A percentile compares a stretch with the other conserved stretches of the same genome.
Conservation (phyloP, 805 yeast species). For the Suhomyces tanzawaensis region DNA sequence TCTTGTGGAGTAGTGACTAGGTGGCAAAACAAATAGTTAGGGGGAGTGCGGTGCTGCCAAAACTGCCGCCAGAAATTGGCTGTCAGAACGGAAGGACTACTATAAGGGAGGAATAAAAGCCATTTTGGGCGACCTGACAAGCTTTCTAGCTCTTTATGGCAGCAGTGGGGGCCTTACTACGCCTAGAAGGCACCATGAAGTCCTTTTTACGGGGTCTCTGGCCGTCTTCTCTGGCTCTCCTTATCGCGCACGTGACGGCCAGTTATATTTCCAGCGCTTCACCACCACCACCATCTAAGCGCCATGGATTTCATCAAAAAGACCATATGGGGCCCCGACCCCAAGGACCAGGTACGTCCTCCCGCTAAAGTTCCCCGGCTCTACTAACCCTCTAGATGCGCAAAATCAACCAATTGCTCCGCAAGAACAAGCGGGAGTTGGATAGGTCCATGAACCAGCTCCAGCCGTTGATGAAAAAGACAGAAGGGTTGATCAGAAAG, state of each 20-base stretch:
- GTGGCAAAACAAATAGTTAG: background rate
- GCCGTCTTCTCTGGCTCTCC: background rate
- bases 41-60: background rate
- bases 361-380: too few species aligned
- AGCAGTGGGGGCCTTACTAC: too few species aligned
- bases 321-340: slow-evolving; percentile 96
- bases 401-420: slow-evolving; percentile 71
- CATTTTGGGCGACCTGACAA: too few species aligned
- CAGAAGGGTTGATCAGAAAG: slow-evolving; percentile 70
- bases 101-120: too few species aligned
- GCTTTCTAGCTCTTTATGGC: too few species aligned
- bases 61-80: too few species aligned
- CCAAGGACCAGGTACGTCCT: slow-evolving; percentile 70
- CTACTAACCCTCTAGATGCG: slow-evolving; percentile 44
- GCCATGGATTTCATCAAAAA: slow-evolving; percentile 80
- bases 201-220: too few species aligned
- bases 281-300: background rate
- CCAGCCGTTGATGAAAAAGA: slow-evolving; percentile 61
- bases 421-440: slow-evolving; percentile 81
- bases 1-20: too few species aligned
- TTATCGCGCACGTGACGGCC: background rate
- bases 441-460: slow-evolving; percentile 74
- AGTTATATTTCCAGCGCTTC: background rate
- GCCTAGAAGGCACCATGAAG: too few species aligned
- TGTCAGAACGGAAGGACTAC: too few species aligned